phyloP scores from a whole-genome alignment of 352 stramenopile genomes.

The Phytopythium cucurbitacearum region DNA sequence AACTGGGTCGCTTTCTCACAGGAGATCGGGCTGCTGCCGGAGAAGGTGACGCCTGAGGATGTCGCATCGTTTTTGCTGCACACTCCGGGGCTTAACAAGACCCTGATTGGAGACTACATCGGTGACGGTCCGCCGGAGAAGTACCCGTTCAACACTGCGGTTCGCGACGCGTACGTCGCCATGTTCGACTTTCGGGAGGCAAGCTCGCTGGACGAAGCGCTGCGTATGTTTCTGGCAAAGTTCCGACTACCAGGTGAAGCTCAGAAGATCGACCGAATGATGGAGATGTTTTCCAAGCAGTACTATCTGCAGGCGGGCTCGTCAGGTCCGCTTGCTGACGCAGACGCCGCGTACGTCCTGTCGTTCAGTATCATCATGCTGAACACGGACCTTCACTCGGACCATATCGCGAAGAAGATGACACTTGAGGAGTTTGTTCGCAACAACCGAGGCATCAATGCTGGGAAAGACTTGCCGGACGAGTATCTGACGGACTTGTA shows the following conservation, averaged over 20 bases:
- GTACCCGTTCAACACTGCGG: slow-evolving; percentile 93
- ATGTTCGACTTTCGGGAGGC: slow-evolving; percentile 94
- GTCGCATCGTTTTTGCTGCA: slow-evolving; percentile 94
- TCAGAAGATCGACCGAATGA: slow-evolving; percentile 98
- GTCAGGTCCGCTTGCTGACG: slow-evolving; percentile 58
- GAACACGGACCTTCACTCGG: slow-evolving; percentile 98
- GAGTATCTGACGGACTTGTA: slow-evolving; percentile 77
- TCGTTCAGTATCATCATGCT: slow-evolving; percentile 99
- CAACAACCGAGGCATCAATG: slow-evolving; percentile 87
- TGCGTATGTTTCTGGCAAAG: slow-evolving; percentile 91
- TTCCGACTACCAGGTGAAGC: slow-evolving; percentile 98
- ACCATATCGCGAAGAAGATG: slow-evolving; percentile 89
- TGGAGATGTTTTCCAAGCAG: slow-evolving; percentile 95
- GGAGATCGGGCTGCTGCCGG: slow-evolving; percentile 80
- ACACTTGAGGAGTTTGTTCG: slow-evolving; percentile 82
- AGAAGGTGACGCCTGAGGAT: slow-evolving; percentile 76
- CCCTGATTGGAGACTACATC: slow-evolving; percentile 95
- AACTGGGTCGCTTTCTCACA: slow-evolving; percentile 90
- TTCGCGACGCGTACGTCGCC: slow-evolving; percentile 81
- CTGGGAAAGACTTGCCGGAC: slow-evolving; percentile 60
- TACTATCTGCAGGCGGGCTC: slow-evolving; percentile 80
- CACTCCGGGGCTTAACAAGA: slow-evolving; percentile 91
- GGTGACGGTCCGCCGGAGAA: slow-evolving; percentile 93
- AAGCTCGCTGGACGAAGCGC: slow-evolving; percentile 83
- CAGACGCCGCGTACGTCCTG: slow-evolving; percentile 94